Percentiles rank a stretch among this genome's conserved stretches.
Evolutionary conservation across 257 asterid genomes (phyloP).

Genomic region (Forsythia viridissima): DNA sequence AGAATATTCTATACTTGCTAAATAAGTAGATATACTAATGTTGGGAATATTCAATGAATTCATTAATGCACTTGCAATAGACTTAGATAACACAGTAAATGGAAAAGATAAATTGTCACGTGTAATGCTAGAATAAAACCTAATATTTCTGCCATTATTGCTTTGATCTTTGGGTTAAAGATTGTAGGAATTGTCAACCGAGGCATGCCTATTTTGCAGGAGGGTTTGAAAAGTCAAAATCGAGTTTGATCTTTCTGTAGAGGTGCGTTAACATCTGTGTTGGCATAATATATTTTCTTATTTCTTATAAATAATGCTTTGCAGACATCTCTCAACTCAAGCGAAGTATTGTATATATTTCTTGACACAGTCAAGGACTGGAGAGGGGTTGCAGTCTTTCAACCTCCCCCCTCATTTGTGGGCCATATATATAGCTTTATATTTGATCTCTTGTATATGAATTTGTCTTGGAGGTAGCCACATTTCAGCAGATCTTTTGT

Average conservation of each 20-base stretch:
- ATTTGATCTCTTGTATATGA: too few relatives aligned
- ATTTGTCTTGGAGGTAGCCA: too few relatives aligned
- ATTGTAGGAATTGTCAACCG: slow-evolving; percentile 52
- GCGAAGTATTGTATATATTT: neutral
- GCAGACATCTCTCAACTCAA: slow-evolving; percentile 4
- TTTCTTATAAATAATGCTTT: neutral
- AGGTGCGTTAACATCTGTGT: slow-evolving; percentile 32
- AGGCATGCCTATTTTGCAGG: slow-evolving; percentile 89
- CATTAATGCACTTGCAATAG: too few relatives aligned
- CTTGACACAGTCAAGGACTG: neutral
- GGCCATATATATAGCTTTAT: too few relatives aligned
- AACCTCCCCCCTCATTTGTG: neutral
- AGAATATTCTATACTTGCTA: too few relatives aligned
- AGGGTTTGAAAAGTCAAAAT: slow-evolving; percentile 82
- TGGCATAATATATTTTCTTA: neutral
- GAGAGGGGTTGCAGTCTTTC: slow-evolving; percentile 12
- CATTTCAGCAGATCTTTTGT: too few relatives aligned
- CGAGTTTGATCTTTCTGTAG: slow-evolving; percentile 77
- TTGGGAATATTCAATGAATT: too few relatives aligned
- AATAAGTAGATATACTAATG: too few relatives aligned
- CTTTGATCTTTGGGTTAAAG: slow-evolving; percentile 27
- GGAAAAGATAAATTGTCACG: too few relatives aligned
- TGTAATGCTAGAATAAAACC: too few relatives aligned
- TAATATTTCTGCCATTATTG: neutral
- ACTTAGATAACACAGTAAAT: too few relatives aligned